Percentiles rank a stretch among this genome's conserved stretches.
Evolutionary conservation across 1,284 basidiomycete genomes (phyloP).

Genomic region (Malassezia furfur): DNA sequence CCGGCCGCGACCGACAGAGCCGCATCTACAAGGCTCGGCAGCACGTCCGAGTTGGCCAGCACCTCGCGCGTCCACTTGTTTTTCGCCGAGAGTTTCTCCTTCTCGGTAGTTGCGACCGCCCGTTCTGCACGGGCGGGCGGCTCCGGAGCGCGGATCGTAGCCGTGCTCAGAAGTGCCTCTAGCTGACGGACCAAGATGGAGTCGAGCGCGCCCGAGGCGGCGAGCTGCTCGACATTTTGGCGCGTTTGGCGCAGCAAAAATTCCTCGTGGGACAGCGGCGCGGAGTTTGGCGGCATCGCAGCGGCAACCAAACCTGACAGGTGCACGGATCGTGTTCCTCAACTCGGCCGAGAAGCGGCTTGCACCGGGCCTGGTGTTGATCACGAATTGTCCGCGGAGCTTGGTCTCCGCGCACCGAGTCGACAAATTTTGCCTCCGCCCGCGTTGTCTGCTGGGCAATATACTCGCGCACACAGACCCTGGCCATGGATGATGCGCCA

Average conservation of each 20-base stretch:
- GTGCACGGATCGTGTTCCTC: background rate
- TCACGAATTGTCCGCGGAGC: too few relatives aligned
- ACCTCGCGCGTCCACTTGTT: constrained; percentile 26
- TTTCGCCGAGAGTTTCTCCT: constrained; percentile 17
- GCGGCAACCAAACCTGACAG: too few relatives aligned
- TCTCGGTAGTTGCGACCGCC: background rate
- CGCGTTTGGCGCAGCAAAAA: constrained; percentile 12
- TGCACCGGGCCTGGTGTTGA: too few relatives aligned
- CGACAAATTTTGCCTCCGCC: too few relatives aligned
- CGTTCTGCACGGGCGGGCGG: background rate
- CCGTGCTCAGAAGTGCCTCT: background rate
- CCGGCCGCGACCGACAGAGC: constrained; percentile 21
- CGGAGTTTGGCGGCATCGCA: background rate
- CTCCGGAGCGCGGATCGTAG: constrained; percentile 1
- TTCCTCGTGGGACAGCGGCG: constrained; percentile 7
- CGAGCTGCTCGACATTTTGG: constrained; percentile 13
- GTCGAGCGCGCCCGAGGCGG: constrained; percentile 6
- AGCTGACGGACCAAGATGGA: constrained; percentile 12
- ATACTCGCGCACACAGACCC: too few relatives aligned
- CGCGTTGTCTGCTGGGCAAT: too few relatives aligned
- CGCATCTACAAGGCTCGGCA: constrained; percentile 26
- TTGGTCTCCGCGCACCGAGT: too few relatives aligned
- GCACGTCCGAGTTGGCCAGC: constrained; percentile 18
- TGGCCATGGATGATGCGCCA: background rate
- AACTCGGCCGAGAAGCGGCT: background rate